Evolutionary conservation across 371 early-diverging fungal genomes (phyloP).

Genomic region (Lichtheimia ornata): DNA sequence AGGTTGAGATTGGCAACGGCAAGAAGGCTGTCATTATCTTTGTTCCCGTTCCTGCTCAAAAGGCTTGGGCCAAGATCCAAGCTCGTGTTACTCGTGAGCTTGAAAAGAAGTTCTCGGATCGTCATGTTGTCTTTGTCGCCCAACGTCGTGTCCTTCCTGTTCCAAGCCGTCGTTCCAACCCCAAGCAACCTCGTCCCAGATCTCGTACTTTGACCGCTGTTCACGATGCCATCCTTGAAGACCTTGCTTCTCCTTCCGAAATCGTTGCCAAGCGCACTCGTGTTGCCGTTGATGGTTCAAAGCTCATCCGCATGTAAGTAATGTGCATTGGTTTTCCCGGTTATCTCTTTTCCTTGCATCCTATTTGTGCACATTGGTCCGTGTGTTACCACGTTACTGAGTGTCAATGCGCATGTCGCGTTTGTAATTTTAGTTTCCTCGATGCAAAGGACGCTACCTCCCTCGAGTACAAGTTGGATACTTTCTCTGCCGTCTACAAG

Average conservation of each 20-base stretch:
- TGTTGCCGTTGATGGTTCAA: slow-evolving; percentile 93
- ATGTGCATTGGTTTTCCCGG: no score
- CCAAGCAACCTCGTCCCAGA: slow-evolving; percentile 92
- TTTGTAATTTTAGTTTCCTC: slow-evolving; percentile 69
- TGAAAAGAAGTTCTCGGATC: slow-evolving; percentile 99
- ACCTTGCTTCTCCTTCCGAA: slow-evolving; percentile 97
- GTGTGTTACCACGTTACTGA: background rate
- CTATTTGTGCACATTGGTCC: no score
- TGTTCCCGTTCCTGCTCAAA: slow-evolving; percentile 92
- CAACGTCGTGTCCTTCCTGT: slow-evolving; percentile 91
- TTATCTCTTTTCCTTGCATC: no score
- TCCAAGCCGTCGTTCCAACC: slow-evolving; percentile 86
- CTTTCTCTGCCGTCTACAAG: slow-evolving; percentile 95
- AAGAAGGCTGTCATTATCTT: slow-evolving; percentile 96
- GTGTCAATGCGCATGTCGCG: background rate
- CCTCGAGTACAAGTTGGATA: slow-evolving; percentile 97
- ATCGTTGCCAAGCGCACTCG: slow-evolving; percentile 97
- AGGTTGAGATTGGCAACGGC: slow-evolving; percentile 92
- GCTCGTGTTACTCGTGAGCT: slow-evolving; percentile 94
- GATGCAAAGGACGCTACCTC: slow-evolving; percentile 97
- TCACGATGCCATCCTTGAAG: slow-evolving; percentile 95
- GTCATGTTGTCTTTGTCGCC: slow-evolving; percentile 95
- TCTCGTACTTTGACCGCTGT: slow-evolving; percentile 96
- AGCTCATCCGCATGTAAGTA: slow-evolving; percentile 89
- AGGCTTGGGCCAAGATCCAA: slow-evolving; percentile 95